Conservation (phyloP, 805 yeast species). For the Saccharomycopsis javanensis region DNA sequence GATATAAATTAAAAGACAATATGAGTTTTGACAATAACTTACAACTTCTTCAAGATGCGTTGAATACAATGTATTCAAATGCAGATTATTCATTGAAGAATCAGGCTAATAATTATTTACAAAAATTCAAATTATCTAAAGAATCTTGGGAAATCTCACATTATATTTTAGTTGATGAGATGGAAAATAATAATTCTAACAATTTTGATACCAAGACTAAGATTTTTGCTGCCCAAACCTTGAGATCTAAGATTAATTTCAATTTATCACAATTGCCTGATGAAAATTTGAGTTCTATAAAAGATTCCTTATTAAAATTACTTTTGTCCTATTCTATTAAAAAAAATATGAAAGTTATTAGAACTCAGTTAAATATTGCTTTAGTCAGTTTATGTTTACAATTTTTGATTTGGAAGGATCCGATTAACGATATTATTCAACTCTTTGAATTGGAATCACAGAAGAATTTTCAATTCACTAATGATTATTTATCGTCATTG, state of each 20-base stretch:
- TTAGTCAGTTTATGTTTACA: constrained; percentile 78
- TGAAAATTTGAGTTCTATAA: constrained; percentile 48
- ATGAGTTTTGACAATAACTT: background rate
- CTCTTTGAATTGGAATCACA: constrained; percentile 25
- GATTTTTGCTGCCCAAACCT: constrained; percentile 85
- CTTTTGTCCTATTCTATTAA: constrained; percentile 38
- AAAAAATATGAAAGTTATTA: constrained; percentile 43
- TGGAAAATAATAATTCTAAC: constrained; percentile 16
- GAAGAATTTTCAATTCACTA: constrained; percentile 3
- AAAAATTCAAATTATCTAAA: constrained; percentile 71
- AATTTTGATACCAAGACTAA: constrained; percentile 43
- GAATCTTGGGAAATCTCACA: constrained; percentile 74
- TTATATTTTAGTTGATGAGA: constrained; percentile 33
- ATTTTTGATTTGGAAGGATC: constrained; percentile 58
- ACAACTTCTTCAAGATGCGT: constrained; percentile 29
- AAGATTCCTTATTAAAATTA: constrained; percentile 54
- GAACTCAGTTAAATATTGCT: constrained; percentile 75
- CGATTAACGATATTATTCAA: constrained; percentile 57
- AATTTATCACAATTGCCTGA: constrained; percentile 72
- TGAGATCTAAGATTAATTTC: constrained; percentile 73
- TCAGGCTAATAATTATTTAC: constrained; percentile 48
- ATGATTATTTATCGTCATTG: constrained; percentile 30
- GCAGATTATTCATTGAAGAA: constrained; percentile 32
- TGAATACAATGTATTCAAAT: constrained; percentile 39
- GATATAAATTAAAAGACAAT: background rate